These are phyloP conservation scores for Scheffersomyces titani DNA, from an alignment of 1,139 yeast genomes.

Conservation along the genomic window DNA sequence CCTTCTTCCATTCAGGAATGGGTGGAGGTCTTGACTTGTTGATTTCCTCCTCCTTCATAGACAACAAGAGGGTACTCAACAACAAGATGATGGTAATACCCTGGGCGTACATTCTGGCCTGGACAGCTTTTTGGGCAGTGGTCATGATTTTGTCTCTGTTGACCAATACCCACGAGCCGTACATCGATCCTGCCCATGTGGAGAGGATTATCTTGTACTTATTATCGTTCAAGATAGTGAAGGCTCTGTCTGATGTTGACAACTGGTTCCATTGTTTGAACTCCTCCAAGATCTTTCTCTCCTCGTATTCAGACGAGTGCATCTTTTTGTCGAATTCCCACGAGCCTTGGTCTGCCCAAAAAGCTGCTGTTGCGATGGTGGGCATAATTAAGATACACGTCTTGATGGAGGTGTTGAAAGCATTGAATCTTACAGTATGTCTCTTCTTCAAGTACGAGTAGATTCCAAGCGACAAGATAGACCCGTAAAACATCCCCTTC, in stretches of 20 bases:
- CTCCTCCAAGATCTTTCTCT: constrained; percentile 22
- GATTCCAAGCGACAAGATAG: constrained; percentile 33
- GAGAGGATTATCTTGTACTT: constrained; percentile 77
- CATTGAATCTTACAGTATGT: constrained; percentile 35
- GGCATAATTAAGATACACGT: constrained; percentile 45
- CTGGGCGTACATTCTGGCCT: constrained; percentile 94
- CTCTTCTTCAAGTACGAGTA: constrained; percentile 34
- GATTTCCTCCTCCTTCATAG: constrained; percentile 61
- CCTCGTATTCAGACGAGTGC: constrained; percentile 35
- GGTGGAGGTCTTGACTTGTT: constrained; percentile 36
- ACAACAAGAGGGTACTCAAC: constrained; percentile 62
- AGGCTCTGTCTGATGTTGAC: constrained; percentile 19
- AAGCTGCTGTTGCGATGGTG: constrained; percentile 39
- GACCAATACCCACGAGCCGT: constrained; percentile 77
- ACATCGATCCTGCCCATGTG: constrained; percentile 86
- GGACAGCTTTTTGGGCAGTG: constrained; percentile 81
- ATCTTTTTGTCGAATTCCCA: constrained; percentile 45
- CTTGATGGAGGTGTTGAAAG: constrained; percentile 42
- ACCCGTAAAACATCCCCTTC: constrained; percentile 44
- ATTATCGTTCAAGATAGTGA: constrained; percentile 51
- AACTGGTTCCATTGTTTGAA: constrained; percentile 21
- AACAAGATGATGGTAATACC: constrained; percentile 69
- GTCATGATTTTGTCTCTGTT: constrained; percentile 79
- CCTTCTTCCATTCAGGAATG: constrained; percentile 42
- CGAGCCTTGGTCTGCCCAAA: constrained; percentile 52